Evolutionary conservation across 495 filamentous ascomycete genomes (phyloP).

Genomic region (Neurospora tetraspora): DNA sequence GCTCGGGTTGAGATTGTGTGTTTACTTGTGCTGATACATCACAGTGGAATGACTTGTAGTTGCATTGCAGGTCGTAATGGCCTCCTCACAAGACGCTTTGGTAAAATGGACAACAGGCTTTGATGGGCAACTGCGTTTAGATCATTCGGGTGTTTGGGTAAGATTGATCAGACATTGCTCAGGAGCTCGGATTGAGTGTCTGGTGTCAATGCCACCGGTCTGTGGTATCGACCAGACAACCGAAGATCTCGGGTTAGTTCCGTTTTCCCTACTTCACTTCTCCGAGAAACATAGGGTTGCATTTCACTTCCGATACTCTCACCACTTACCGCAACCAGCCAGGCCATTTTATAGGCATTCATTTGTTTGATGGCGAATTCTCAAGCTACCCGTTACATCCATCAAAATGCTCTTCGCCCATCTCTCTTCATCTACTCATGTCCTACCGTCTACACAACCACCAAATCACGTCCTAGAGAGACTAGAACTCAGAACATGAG

Average conservation of each 20-base stretch:
- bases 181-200: neutral
- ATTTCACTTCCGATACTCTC: neutral
- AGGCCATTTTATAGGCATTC: neutral
- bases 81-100: neutral
- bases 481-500: neutral
- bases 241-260: neutral
- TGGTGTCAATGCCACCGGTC: neutral
- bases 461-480: neutral
- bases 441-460: neutral
- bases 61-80: neutral
- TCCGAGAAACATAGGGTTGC: neutral
- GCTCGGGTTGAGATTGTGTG: no score
- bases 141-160: neutral
- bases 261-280: neutral
- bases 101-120: neutral
- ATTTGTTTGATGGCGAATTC: neutral
- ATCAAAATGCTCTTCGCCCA: neutral
- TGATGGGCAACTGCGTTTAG: neutral
- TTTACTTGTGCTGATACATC: neutral
- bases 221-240: neutral
- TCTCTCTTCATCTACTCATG: neutral
- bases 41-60: no score
- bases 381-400: neutral
- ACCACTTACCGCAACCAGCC: neutral
- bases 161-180: neutral